Conservation (phyloP, 257 asterid species). For the Capsicum chinense region DNA sequence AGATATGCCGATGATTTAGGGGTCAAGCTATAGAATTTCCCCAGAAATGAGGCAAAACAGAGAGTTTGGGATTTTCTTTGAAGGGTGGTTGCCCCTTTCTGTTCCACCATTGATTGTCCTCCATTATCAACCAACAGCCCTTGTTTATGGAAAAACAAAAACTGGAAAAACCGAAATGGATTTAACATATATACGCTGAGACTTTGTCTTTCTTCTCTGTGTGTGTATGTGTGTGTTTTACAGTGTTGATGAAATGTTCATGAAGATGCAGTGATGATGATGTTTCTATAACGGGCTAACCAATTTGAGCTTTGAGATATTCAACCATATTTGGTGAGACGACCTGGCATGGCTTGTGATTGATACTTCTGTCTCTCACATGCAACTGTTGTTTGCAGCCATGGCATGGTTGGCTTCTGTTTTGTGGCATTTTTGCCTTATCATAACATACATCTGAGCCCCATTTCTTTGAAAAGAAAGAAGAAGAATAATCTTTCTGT, state of each 20-base stretch:
- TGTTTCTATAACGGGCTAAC: neutral
- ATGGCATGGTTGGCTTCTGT: constrained; percentile 21
- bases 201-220: neutral
- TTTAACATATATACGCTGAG: neutral
- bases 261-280: neutral
- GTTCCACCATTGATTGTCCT: constrained; percentile 36
- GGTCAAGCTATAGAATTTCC: neutral
- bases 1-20: neutral
- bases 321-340: neutral
- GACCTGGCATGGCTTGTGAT: neutral
- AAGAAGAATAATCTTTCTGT: neutral
- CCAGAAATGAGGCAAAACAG: constrained; percentile 11
- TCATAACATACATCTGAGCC: constrained; percentile 37
- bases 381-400: neutral
- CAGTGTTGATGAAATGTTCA: neutral
- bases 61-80: constrained; percentile 34
- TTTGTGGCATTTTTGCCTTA: neutral
- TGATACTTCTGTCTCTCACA: neutral
- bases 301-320: neutral
- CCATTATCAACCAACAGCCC: constrained; percentile 35
- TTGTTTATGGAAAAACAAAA: neutral
- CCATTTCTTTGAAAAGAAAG: neutral
- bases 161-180: constrained; percentile 15
- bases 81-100: constrained; percentile 38
- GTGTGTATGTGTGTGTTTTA: neutral